Conservation (phyloP, 73 alveolate species). For the Paramecium biaurelia region DNA sequence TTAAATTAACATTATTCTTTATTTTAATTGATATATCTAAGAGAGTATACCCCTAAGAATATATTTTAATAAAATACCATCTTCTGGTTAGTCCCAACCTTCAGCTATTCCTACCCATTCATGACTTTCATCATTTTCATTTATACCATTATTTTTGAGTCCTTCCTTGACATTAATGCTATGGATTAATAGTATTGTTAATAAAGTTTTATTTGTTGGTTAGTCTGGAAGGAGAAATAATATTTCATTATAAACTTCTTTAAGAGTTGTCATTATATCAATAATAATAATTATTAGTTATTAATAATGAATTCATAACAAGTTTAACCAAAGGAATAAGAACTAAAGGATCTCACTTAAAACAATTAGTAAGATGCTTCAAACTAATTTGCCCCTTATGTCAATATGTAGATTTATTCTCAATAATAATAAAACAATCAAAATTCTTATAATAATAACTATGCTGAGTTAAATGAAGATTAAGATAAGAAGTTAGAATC, state of each 20-base stretch:
- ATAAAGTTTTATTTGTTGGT: not conserved
- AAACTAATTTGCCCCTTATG: not conserved
- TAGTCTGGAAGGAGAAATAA: constrained; percentile 20
- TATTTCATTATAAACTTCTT: constrained; percentile 7
- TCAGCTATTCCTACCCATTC: constrained; percentile 51
- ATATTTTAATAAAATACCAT: not conserved
- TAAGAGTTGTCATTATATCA: not conserved
- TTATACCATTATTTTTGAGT: constrained; percentile 9
- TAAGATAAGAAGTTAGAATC: not conserved
- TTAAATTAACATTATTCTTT: not conserved
- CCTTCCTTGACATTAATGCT: not conserved
- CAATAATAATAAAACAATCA: not conserved
- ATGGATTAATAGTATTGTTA: not conserved
- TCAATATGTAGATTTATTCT: not conserved
- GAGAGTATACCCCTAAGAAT: constrained; percentile 3
- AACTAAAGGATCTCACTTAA: not conserved
- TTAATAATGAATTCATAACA: not conserved
- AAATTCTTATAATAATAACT: not conserved
- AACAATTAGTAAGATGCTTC: not conserved
- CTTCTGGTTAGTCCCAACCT: not conserved
- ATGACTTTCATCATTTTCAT: not conserved
- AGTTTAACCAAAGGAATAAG: not conserved
- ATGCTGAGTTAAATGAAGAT: not conserved
- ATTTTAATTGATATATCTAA: not conserved
- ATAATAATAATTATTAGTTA: not conserved